Conservation (phyloP, 2,329 filamentous ascomycete species). For the Fusarium vanettenii region DNA sequence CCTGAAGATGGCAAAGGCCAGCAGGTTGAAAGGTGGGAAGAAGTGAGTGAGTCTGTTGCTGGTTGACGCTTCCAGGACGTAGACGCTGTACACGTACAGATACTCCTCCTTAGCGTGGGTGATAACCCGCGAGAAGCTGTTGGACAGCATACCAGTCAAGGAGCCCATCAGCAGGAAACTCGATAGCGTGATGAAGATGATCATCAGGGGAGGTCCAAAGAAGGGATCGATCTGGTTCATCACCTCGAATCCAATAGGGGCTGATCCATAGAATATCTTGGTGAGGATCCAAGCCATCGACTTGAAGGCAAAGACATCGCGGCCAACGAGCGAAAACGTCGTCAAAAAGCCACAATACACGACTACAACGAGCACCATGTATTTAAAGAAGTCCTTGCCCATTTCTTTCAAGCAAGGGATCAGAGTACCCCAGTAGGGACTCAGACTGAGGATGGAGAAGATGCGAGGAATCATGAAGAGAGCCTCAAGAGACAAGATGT, state of each 20-base stretch:
- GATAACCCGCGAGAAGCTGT: constrained; percentile 76
- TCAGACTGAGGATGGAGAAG: constrained; percentile 86
- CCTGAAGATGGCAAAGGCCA: constrained; percentile 77
- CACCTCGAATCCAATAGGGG: constrained; percentile 78
- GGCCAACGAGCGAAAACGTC: constrained; percentile 83
- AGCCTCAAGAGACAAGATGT: constrained; percentile 89
- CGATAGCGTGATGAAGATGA: constrained; percentile 81
- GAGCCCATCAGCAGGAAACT: constrained; percentile 84
- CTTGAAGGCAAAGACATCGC: constrained; percentile 71
- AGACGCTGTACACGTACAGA: constrained; percentile 78
- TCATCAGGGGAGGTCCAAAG: constrained; percentile 71
- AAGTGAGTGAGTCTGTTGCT: constrained; percentile 77
- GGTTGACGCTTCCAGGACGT: constrained; percentile 74
- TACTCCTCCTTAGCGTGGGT: constrained; percentile 79
- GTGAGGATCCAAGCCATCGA: constrained; percentile 82
- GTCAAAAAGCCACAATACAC: constrained; percentile 91
- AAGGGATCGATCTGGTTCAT: constrained; percentile 70
- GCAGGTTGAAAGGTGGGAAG: constrained; percentile 78
- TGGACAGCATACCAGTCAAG: constrained; percentile 81
- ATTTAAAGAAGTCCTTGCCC: constrained; percentile 92
- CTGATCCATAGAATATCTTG: constrained; percentile 84
- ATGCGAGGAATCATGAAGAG: constrained; percentile 91
- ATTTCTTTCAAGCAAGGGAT: constrained; percentile 94
- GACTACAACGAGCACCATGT: constrained; percentile 82
- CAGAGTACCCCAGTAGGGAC: constrained; percentile 89